Evolutionary conservation across 306 rosid species (phyloP), one percentile per base, ranked within the genome.

Genomic region (Fragaria iinumae): DNA sequence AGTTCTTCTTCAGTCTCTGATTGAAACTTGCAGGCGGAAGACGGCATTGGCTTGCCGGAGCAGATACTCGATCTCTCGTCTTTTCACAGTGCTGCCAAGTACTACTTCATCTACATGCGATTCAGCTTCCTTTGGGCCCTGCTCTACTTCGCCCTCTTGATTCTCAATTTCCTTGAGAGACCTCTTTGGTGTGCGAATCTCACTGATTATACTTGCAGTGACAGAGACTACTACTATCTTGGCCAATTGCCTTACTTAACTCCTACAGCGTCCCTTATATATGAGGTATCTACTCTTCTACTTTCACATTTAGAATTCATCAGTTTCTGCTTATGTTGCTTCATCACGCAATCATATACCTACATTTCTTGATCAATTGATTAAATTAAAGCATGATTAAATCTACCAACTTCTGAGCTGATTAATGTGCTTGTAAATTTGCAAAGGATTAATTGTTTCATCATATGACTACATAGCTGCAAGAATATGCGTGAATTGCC

Each of bases 1-100:
- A 32, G 36, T 32, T 32, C 36, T 32, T 32, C 36, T 3, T 32
- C 36, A 50, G 49, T 21, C 18, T 43, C 17, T 2, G 11, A 48
- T 50, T 17, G 25, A 56, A 53, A 83, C 79, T 57, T 86, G 83
- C 97, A 92, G 98, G 97, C 97, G 72, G 97, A 95, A 81, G 97
- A 95, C 72, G 99, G 99, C 73, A 72, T 88, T 62, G 97, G 99
- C 69, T 64, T 95, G 79, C 99, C 99, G 0, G 99, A 89, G 90
- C 86, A 95, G 83, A 85, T 95, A 78, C 93, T 95, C 59, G 93
- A 89, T 36, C 86, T 85, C 34, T 82, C 97, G 44, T 82, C 50
- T 82, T 95, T 92, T 77, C 97, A 90, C 64, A 90, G 63, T 75
- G 85, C 87, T 57, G 89, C 92, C 32, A 87, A 74, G 82, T 86